phyloP scores from a whole-genome alignment of 257 asterid genomes.

The Anisodus acutangulus region DNA sequence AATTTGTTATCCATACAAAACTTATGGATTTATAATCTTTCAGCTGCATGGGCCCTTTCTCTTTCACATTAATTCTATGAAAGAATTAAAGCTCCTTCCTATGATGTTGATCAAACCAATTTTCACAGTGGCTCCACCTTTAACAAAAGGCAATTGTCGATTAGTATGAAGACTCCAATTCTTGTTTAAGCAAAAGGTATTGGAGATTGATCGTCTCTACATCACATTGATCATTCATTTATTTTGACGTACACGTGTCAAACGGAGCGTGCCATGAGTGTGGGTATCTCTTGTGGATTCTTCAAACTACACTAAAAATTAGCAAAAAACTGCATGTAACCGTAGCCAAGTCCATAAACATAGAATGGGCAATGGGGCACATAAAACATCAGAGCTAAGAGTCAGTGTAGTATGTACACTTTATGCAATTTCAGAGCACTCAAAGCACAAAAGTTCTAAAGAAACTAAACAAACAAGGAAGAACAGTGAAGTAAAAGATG shows the following conservation, averaged over 20 bases:
- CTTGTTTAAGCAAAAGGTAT: background rate
- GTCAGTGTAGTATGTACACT: background rate
- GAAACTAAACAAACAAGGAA: background rate
- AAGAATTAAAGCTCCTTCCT: background rate
- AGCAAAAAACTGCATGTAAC: background rate
- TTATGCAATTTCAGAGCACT: background rate
- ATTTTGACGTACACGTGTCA: background rate
- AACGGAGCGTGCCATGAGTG: background rate
- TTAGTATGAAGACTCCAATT: background rate
- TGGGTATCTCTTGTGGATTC: background rate
- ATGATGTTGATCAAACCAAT: background rate
- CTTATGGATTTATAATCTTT: background rate
- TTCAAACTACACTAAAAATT: background rate
- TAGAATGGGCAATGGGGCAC: background rate
- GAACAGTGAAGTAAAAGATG: background rate
- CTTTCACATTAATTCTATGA: background rate
- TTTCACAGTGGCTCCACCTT: background rate
- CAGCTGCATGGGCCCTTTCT: background rate
- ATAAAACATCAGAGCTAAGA: background rate
- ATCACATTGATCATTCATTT: background rate
- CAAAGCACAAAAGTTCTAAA: background rate
- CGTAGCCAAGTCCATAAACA: background rate
- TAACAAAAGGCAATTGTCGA: background rate
- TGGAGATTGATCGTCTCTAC: background rate
- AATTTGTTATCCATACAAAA: background rate